A percentile compares a stretch with the other conserved stretches of the same genome.
Conservation (phyloP, 257 asterid species). For the Solanum piurae region DNA sequence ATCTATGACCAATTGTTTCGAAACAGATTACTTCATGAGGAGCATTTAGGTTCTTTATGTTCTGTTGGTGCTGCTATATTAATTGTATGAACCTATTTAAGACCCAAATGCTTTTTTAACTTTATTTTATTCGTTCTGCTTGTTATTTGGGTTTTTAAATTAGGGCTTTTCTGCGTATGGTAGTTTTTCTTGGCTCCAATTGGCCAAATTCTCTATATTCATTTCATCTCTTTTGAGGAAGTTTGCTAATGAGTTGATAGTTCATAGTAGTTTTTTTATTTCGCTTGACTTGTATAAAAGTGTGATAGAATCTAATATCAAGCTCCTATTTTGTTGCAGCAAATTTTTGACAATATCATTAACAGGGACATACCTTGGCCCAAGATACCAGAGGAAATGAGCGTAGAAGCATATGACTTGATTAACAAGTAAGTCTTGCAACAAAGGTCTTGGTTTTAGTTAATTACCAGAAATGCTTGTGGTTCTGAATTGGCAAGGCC, state of each 20-base stretch:
- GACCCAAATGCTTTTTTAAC: background rate
- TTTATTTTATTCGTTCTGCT: background rate
- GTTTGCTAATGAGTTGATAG: background rate
- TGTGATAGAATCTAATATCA: background rate
- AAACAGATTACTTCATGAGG: background rate
- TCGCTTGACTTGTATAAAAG: background rate
- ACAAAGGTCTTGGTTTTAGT: background rate
- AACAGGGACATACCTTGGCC: constrained; percentile 96
- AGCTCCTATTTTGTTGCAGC: constrained; percentile 43
- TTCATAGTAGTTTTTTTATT: background rate
- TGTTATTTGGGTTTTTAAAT: background rate
- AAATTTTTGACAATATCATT: constrained; percentile 79
- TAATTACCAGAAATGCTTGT: background rate
- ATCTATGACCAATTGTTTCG: background rate
- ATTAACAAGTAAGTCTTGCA: constrained; percentile 65
- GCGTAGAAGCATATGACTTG: constrained; percentile 70
- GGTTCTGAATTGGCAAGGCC: background rate
- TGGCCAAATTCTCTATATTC: background rate
- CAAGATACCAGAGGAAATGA: constrained; percentile 84
- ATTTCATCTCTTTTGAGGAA: background rate
- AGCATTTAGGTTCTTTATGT: background rate
- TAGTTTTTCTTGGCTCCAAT: background rate
- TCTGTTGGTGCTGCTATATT: background rate
- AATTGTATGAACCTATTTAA: background rate
- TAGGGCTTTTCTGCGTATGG: background rate